Evolutionary conservation across 331 rosid genomes (phyloP).

Genomic region (Arachis monticola): DNA sequence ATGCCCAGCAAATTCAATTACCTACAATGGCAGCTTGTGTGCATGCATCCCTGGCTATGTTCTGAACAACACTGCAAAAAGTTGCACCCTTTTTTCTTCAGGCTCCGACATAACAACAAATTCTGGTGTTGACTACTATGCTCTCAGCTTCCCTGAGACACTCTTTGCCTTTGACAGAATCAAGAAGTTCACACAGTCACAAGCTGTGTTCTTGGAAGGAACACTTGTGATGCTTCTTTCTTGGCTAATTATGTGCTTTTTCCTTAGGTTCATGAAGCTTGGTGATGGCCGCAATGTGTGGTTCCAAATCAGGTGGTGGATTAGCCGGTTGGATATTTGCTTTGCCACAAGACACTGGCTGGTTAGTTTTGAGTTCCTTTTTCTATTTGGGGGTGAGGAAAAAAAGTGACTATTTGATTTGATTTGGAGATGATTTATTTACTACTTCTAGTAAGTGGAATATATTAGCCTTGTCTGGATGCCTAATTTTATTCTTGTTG

Average conservation of each 20-base stretch:
- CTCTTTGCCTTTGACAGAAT: constrained; percentile 72
- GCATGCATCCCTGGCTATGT: constrained; percentile 80
- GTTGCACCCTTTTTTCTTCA: constrained; percentile 57
- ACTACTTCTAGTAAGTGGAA: background rate
- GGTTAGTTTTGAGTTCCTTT: constrained; percentile 50
- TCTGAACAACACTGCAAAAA: constrained; percentile 40
- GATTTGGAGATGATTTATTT: constrained; percentile 39
- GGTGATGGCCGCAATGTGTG: constrained; percentile 75
- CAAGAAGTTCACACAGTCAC: constrained; percentile 91
- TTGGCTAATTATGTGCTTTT: constrained; percentile 74
- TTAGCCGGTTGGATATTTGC: constrained; percentile 87
- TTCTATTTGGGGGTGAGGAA: too few species aligned
- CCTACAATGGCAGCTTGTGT: constrained; percentile 70
- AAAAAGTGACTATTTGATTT: background rate
- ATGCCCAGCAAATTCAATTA: constrained; percentile 69
- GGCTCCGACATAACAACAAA: constrained; percentile 53
- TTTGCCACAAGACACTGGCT: constrained; percentile 95
- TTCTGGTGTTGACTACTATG: constrained; percentile 55
- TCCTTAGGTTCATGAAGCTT: constrained; percentile 66
- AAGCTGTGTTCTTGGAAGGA: constrained; percentile 93
- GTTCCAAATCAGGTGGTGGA: constrained; percentile 89
- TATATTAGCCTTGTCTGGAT: background rate
- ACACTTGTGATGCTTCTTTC: constrained; percentile 74
- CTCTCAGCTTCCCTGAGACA: constrained; percentile 62
- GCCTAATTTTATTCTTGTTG: constrained; percentile 4